Base-by-base conservation (phyloP, 2,329 filamentous ascomycete species). In the Chaetomium olivaceum region DNA sequence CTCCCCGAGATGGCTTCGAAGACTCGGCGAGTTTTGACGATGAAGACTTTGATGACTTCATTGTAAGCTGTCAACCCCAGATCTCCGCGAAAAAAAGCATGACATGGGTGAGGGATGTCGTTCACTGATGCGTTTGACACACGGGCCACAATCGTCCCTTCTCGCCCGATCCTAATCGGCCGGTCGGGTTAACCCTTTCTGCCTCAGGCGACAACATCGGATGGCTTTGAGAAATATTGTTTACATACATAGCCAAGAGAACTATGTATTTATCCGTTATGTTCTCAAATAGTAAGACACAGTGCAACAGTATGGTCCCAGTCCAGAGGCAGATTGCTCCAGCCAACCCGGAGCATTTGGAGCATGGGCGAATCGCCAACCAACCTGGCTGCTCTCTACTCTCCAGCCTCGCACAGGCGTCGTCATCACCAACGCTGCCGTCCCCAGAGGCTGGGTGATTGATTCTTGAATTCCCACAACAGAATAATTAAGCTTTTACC, bases 361-460 rank as follows among this genome's bases (percentile, higher is more conserved):
- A 56, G 60, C 39, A 43, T 43, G 46, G 54, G 51, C 51, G 33
- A 56, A 48, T 61, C 27, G 36, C 51, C 60, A 25, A 59, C 46
- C 43, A 52, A 55, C 54, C 27, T 54, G 60, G 58, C 36, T 55
- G 50, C 50, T 57, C 21, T 56, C 48, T 55, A 39, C 39, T 57
- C 16, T 56, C 58, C 65, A 62, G 65, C 62, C 65, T 67, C 55
- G 50, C 62, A 56, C 59, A 62, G 65, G 62, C 62, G 50, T 68
- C 66, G 66, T 68, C 66, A 65, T 68, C 65, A 50, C 29, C 65
- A 50, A 25, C 57, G 36, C 39, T 55, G 33, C 59, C 21, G 52
- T 56, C 56, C 33, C 33, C 16, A n/a, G 51, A 31, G 25, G 39
- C 54, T 50, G 39, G 59, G 39, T 21, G 56, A 19, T 43, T 54